These are phyloP conservation scores for Phytophthora pinifolia DNA, from an alignment of 352 stramenopile genomes.

Conservation along the genomic window DNA sequence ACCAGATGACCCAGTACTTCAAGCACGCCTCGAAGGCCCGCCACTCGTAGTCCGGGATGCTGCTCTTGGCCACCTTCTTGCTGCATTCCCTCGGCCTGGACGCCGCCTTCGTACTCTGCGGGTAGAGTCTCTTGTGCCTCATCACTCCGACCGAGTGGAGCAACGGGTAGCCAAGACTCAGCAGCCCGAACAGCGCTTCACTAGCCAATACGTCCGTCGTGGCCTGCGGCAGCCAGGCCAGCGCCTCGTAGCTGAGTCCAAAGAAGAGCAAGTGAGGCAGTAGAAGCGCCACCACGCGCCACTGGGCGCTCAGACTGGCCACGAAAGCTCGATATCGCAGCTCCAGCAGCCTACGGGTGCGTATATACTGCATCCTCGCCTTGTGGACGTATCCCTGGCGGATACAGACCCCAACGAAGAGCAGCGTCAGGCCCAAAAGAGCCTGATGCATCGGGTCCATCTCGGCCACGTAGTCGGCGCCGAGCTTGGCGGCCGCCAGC, in stretches of 20 bases:
- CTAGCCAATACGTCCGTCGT: slow-evolving; percentile 57
- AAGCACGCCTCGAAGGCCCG: slow-evolving; percentile 71
- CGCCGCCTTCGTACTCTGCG: slow-evolving; percentile 23
- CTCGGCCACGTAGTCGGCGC: slow-evolving; percentile 41
- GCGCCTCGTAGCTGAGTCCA: slow-evolving; percentile 49
- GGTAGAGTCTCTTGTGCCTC: slow-evolving; percentile 49
- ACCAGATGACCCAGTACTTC: slow-evolving; percentile 88
- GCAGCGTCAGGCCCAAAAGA: slow-evolving; percentile 23
- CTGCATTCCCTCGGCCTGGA: slow-evolving; percentile 23
- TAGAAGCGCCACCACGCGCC: slow-evolving; percentile 54
- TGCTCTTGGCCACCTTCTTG: slow-evolving; percentile 37
- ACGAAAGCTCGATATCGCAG: slow-evolving; percentile 73
- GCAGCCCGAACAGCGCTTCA: slow-evolving; percentile 54
- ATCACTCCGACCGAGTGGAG: slow-evolving; percentile 66
- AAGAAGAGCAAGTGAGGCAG: slow-evolving; percentile 75
- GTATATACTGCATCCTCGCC: slow-evolving; percentile 48
- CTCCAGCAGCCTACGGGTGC: slow-evolving; percentile 48
- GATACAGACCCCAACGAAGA: slow-evolving; percentile 52
- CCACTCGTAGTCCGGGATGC: slow-evolving; percentile 55
- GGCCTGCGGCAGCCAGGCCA: slow-evolving; percentile 52
- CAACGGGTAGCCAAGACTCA: slow-evolving; percentile 69
- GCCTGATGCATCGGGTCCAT: slow-evolving; percentile 70
- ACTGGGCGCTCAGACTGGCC: slow-evolving; percentile 68
- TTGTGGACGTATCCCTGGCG: slow-evolving; percentile 71
- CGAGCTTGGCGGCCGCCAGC: slow-evolving; percentile 37